Conservation (phyloP, 2,329 filamentous ascomycete species). For the Calycina herbarum region DNA sequence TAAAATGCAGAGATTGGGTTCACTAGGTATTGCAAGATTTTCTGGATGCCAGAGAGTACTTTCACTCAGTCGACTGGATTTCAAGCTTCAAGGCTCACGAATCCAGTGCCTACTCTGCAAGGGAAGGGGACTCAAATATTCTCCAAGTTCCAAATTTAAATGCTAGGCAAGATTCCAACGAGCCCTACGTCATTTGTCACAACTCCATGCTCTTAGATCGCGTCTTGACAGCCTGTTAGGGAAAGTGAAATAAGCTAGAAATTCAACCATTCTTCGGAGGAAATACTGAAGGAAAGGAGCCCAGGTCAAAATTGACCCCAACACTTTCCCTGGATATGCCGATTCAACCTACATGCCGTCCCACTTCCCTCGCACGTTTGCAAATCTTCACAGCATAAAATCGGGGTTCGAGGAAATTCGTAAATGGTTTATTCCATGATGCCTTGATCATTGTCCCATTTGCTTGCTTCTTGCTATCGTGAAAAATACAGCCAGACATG, state of each 20-base stretch:
- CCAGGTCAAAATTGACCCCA: not conserved
- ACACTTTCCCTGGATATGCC: not conserved
- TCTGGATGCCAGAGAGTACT: no score
- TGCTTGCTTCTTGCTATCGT: slow-evolving; percentile 30
- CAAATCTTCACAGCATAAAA: not conserved
- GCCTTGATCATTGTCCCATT: slow-evolving; percentile 24
- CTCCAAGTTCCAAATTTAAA: not conserved
- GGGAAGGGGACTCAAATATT: not conserved
- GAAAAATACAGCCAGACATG: slow-evolving; percentile 31
- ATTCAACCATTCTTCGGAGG: not conserved
- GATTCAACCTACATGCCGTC: not conserved
- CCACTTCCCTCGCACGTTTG: not conserved
- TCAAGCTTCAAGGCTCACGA: no score
- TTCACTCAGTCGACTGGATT: no score
- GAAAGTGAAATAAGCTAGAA: not conserved
- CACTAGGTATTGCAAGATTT: no score
- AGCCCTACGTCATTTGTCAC: not conserved
- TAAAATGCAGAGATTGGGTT: no score
- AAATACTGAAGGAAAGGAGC: not conserved
- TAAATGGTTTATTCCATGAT: not conserved
- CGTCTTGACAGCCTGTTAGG: not conserved
- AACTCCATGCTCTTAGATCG: not conserved
- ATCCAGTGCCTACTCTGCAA: no score
- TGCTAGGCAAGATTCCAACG: not conserved
- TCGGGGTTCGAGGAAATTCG: not conserved